Conservation (phyloP, 2,329 filamentous ascomycete genomes). For the Penicillium sp. region DNA sequence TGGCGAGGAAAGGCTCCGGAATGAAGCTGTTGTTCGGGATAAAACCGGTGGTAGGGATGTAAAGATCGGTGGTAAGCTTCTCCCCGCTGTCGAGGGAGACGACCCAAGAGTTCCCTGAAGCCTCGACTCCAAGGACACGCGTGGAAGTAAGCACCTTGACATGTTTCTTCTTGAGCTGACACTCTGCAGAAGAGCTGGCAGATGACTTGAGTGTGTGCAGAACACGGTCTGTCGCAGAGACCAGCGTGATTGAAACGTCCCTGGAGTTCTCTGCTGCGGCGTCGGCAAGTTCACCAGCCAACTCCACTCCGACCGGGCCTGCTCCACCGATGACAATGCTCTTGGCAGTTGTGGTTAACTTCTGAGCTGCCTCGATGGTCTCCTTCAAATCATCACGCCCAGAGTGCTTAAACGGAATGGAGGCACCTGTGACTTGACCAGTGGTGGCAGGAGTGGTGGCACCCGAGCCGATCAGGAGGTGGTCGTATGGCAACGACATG, state of each 20-base stretch:
- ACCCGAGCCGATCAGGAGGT: constrained; percentile 59
- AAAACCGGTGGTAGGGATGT: constrained; percentile 55
- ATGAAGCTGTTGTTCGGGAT: constrained; percentile 56
- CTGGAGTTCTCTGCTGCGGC: constrained; percentile 30
- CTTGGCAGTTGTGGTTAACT: constrained; percentile 39
- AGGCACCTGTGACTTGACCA: constrained; percentile 26
- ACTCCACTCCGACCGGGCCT: constrained; percentile 51
- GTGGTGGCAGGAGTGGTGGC: constrained; percentile 48
- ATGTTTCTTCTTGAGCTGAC: constrained; percentile 48
- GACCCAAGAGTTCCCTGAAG: constrained; percentile 38
- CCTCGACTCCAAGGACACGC: constrained; percentile 33
- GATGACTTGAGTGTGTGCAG: constrained; percentile 31
- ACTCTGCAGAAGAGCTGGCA: constrained; percentile 44
- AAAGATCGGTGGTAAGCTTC: constrained; percentile 51
- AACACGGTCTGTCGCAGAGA: constrained; percentile 32
- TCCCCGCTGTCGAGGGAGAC: constrained; percentile 50
- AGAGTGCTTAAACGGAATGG: constrained; percentile 45
- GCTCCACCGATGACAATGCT: constrained; percentile 51
- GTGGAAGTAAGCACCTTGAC: constrained; percentile 45
- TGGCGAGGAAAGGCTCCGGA: constrained; percentile 48
- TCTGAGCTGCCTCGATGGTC: constrained; percentile 37
- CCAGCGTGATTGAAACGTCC: constrained; percentile 38
- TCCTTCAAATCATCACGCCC: constrained; percentile 38
- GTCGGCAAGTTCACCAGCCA: constrained; percentile 52
- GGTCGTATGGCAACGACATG: constrained; percentile 48